phyloP scores from a whole-genome alignment of 2,329 filamentous ascomycete genomes.

The Pseudogymnoascus sp. region DNA sequence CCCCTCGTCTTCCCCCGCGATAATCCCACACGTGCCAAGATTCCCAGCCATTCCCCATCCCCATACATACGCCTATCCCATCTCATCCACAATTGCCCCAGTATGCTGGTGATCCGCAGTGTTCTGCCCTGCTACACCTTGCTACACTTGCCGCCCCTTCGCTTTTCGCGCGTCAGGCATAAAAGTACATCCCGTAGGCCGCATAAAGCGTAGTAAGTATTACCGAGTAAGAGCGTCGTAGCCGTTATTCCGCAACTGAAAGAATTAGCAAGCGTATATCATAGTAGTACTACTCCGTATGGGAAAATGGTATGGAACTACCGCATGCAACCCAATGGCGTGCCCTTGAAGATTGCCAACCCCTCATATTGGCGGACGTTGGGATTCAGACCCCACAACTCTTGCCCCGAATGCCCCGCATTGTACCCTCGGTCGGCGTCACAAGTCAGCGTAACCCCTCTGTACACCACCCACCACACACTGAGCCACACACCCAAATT shows the following conservation, averaged over 20 bases:
- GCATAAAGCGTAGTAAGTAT: background rate
- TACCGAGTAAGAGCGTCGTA: background rate
- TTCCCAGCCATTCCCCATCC: background rate
- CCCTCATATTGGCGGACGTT: conserved; percentile 4
- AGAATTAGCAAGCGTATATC: background rate
- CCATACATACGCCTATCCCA: background rate
- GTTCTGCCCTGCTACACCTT: background rate
- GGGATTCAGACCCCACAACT: background rate
- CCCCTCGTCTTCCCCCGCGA: background rate
- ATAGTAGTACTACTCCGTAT: background rate
- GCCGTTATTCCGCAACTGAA: background rate
- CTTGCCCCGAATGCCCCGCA: background rate
- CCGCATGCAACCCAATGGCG: background rate
- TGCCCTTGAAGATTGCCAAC: background rate
- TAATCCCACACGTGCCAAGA: conserved; percentile 2
- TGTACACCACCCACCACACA: background rate
- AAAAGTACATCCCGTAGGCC: background rate
- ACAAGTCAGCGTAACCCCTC: background rate
- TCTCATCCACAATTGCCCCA: background rate
- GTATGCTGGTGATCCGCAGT: background rate
- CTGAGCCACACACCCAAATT: background rate
- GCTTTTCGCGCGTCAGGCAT: background rate
- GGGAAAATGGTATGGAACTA: background rate
- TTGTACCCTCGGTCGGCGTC: background rate
- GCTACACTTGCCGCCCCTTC: background rate